A percentile compares a stretch with the other conserved stretches of the same genome.
Evolutionary conservation across 1,284 basidiomycete genomes (phyloP).

Genomic region (Malassezia globosa): DNA sequence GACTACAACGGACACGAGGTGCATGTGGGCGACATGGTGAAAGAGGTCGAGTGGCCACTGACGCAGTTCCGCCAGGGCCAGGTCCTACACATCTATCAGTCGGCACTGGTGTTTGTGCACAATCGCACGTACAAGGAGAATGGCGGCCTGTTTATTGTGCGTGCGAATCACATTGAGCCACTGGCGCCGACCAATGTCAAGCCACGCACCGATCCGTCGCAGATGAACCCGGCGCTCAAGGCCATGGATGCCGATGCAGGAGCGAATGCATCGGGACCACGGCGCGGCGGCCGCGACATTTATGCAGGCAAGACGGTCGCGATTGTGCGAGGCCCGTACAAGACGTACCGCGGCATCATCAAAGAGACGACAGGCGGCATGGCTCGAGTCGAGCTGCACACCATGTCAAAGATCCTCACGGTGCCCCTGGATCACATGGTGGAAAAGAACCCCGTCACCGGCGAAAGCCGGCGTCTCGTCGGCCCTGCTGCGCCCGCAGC

Average conservation of each 20-base stretch:
- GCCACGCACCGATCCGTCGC: conserved; percentile 61
- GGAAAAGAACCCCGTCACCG: conserved; percentile 53
- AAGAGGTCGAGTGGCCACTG: conserved; percentile 81
- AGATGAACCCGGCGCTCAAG: conserved; percentile 75
- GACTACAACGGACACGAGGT: conserved; percentile 71
- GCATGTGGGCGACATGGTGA: conserved; percentile 76
- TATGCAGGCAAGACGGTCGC: conserved; percentile 70
- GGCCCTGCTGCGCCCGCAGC: conserved; percentile 10
- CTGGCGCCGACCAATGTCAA: conserved; percentile 58
- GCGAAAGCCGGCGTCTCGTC: conserved; percentile 24
- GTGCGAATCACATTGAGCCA: conserved; percentile 42
- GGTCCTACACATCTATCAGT: conserved; percentile 88
- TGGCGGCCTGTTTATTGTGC: conserved; percentile 83
- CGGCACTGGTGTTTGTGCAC: conserved; percentile 84
- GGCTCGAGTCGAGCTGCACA: conserved; percentile 81
- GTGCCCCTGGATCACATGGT: conserved; percentile 70
- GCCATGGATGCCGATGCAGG: conserved; percentile 24
- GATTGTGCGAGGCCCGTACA: conserved; percentile 76
- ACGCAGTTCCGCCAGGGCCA: conserved; percentile 64
- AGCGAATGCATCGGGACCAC: conserved; percentile 26
- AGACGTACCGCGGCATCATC: conserved; percentile 82
- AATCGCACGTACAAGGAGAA: conserved; percentile 83
- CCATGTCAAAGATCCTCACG: conserved; percentile 78
- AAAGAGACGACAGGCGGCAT: conserved; percentile 84
- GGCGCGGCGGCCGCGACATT: conserved; percentile 53